Evolutionary conservation across 2,329 filamentous ascomycete species (phyloP).

Genomic region (Neonectria hederae): DNA sequence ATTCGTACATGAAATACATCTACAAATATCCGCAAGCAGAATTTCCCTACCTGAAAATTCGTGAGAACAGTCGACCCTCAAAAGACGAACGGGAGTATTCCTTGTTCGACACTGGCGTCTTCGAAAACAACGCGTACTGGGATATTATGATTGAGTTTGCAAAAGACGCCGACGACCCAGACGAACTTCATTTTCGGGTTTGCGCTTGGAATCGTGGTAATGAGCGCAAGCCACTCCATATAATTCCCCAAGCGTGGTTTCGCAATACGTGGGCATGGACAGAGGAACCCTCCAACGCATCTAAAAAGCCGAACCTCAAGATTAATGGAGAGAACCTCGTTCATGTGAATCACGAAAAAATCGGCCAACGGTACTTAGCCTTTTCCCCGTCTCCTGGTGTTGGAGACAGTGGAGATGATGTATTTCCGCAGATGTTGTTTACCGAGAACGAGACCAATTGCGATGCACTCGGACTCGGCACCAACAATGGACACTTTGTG

Average conservation of each 20-base stretch:
- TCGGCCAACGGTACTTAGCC: slow-evolving; percentile 85
- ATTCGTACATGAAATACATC: slow-evolving; percentile 98
- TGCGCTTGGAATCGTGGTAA: slow-evolving; percentile 96
- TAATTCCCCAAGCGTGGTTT: slow-evolving; percentile 95
- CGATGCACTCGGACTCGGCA: slow-evolving; percentile 70
- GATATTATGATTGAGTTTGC: slow-evolving; percentile 97
- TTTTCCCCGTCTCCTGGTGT: slow-evolving; percentile 90
- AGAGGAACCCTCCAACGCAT: slow-evolving; percentile 66
- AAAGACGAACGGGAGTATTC: slow-evolving; percentile 89
- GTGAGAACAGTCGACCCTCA: slow-evolving; percentile 81
- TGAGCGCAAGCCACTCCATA: slow-evolving; percentile 89
- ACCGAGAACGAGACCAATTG: slow-evolving; percentile 97
- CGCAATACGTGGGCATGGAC: slow-evolving; percentile 98
- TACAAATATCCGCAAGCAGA: slow-evolving; percentile 95
- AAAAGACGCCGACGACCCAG: slow-evolving; percentile 88
- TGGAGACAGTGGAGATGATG: slow-evolving; percentile 80
- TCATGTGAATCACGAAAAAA: slow-evolving; percentile 79
- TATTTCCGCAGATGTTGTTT: slow-evolving; percentile 86
- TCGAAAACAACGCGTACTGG: slow-evolving; percentile 92
- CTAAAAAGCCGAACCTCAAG: slow-evolving; percentile 82
- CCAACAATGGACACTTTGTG: slow-evolving; percentile 77
- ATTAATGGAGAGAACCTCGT: slow-evolving; percentile 72
- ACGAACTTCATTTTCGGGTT: slow-evolving; percentile 91
- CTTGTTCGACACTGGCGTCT: slow-evolving; percentile 86
- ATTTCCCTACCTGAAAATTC: slow-evolving; percentile 90